Evolutionary conservation across 2,329 filamentous ascomycete genomes (phyloP).

Genomic region (Whalleya microplaca): DNA sequence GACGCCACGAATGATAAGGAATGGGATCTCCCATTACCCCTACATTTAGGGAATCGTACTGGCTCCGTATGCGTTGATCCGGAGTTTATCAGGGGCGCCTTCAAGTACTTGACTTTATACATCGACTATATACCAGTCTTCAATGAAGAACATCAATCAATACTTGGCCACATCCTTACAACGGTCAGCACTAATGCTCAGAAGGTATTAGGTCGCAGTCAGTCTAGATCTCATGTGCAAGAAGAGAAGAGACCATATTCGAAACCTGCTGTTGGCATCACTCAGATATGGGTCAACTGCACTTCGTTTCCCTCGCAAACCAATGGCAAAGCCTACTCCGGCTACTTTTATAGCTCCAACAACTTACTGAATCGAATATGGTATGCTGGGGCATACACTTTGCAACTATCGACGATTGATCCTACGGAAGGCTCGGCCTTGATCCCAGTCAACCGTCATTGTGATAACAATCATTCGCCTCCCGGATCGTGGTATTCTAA

Average conservation of each 20-base stretch:
- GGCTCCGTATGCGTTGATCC: constrained; percentile 40
- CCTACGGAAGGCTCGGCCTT: constrained; percentile 23
- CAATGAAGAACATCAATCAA: constrained; percentile 26
- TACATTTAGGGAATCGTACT: constrained; percentile 33
- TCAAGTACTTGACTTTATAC: constrained; percentile 45
- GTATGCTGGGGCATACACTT: constrained; percentile 54
- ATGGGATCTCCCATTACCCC: constrained; percentile 38
- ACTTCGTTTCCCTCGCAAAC: constrained; percentile 48
- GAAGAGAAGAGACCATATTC: constrained; percentile 17
- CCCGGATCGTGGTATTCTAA: constrained; percentile 38
- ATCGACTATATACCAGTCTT: constrained; percentile 30
- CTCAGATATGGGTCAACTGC: constrained; percentile 43
- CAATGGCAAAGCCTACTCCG: constrained; percentile 54
- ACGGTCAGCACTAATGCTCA: constrained; percentile 11
- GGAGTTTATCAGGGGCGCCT: constrained; percentile 42
- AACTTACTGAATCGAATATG: constrained; percentile 57
- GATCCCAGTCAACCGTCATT: constrained; percentile 16
- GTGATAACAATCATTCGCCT: constrained; percentile 18
- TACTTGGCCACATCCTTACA: constrained; percentile 14
- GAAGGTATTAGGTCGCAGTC: constrained; percentile 14
- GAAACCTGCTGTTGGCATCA: constrained; percentile 38
- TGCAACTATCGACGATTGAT: constrained; percentile 40
- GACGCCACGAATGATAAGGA: constrained; percentile 41
- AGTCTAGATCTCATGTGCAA: not conserved
- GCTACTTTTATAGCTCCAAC: constrained; percentile 56